Conservation (phyloP, 768 basidiomycete species). For the Termitomyces sp. region DNA sequence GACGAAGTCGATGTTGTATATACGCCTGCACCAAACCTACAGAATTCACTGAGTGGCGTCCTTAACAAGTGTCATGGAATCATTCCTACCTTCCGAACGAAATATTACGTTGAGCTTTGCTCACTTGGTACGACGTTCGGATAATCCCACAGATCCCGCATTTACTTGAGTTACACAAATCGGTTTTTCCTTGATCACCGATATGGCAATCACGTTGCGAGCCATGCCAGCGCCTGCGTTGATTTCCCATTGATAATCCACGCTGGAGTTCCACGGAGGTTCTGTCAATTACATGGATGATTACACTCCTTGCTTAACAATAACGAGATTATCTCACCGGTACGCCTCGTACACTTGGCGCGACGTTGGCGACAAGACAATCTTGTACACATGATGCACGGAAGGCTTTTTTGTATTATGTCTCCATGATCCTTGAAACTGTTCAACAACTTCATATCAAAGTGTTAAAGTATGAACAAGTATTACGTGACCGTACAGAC, state of each 20-base stretch:
- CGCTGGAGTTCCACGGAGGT: slow-evolving; percentile 45
- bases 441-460: slow-evolving; percentile 46
- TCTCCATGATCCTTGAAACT: slow-evolving; percentile 68
- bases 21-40: slow-evolving; percentile 65
- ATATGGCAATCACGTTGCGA: slow-evolving; percentile 61
- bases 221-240: slow-evolving; percentile 77
- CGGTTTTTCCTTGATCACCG: slow-evolving; percentile 56
- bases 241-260: slow-evolving; percentile 54
- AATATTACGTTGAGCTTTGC: slow-evolving; percentile 64
- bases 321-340: slow-evolving; percentile 34
- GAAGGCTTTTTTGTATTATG: slow-evolving; percentile 52
- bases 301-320: neutral
- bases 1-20: slow-evolving; percentile 78
- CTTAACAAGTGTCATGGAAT: neutral
- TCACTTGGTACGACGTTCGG: slow-evolving; percentile 59
- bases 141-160: slow-evolving; percentile 66
- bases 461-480: neutral
- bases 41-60: neutral
- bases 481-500: slow-evolving; percentile 30
- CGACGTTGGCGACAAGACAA: slow-evolving; percentile 45
- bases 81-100: slow-evolving; percentile 59
- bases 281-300: neutral
- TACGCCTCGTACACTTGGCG: slow-evolving; percentile 59
- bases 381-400: slow-evolving; percentile 62
- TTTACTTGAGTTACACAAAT: slow-evolving; percentile 48